Conservation (phyloP, 352 stramenopile species). For the Phytophthora megakarya region DNA sequence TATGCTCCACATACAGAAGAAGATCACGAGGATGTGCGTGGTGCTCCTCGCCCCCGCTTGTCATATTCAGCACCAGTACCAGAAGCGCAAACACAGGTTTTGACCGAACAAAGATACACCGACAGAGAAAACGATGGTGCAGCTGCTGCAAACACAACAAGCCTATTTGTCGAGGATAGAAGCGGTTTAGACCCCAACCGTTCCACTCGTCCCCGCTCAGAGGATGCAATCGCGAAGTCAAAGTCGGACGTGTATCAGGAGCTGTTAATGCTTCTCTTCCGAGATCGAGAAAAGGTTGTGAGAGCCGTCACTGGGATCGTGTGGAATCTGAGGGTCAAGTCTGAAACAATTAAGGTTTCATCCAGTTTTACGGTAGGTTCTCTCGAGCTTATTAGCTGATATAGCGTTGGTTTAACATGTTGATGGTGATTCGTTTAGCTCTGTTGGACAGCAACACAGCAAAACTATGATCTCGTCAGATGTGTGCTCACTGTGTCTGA, state of each 20-base stretch:
- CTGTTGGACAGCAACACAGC: constrained; percentile 22
- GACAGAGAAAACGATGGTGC: constrained; percentile 1
- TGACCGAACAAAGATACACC: constrained; percentile 5
- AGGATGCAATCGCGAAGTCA: constrained; percentile 43
- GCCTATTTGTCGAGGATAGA: constrained; percentile 56
- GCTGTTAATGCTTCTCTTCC: constrained; percentile 59
- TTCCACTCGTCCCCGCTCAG: constrained; percentile 24
- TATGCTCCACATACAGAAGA: constrained; percentile 31
- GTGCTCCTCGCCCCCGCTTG: constrained; percentile 29
- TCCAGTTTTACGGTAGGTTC: constrained; percentile 36
- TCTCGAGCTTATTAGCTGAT: not conserved
- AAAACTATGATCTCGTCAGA: constrained; percentile 16
- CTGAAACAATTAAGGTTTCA: constrained; percentile 30
- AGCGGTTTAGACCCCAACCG: constrained; percentile 43
- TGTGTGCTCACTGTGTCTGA: constrained; percentile 50
- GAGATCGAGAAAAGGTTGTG: constrained; percentile 47
- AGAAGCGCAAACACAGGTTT: not conserved
- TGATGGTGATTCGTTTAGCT: constrained; percentile 27
- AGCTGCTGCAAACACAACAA: not conserved
- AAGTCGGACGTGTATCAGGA: constrained; percentile 67
- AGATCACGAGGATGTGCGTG: constrained; percentile 24
- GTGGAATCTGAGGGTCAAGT: constrained; percentile 44
- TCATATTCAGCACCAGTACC: constrained; percentile 22
- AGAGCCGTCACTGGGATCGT: constrained; percentile 37
- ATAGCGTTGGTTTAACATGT: constrained; percentile 7